These are phyloP conservation scores for Eragrostis curvula DNA, from an alignment of 176 grass and related monocot species.

Conservation along the genomic window DNA sequence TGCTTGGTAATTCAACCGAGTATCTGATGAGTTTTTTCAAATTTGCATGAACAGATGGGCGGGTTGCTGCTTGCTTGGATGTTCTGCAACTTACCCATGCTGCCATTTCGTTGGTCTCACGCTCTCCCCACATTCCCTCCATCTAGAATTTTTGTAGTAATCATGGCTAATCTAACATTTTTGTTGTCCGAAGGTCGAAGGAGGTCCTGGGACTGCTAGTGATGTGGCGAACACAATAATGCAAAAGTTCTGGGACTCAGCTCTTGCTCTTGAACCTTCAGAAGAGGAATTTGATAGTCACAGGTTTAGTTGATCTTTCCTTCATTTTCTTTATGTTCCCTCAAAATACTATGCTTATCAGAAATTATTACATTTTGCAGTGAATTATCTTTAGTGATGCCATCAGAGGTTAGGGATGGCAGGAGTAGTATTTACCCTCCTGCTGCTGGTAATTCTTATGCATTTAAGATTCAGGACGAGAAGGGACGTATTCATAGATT, in stretches of 20 bases:
- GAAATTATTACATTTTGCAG: constrained; percentile 46
- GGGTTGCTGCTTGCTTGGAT: constrained; percentile 88
- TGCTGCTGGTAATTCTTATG: constrained; percentile 71
- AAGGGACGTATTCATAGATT: constrained; percentile 90
- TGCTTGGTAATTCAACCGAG: constrained; percentile 22
- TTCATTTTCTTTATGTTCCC: not conserved
- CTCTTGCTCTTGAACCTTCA: constrained; percentile 79
- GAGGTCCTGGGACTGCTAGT: constrained; percentile 72
- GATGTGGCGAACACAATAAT: constrained; percentile 83
- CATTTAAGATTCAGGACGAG: constrained; percentile 80
- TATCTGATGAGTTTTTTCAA: constrained; percentile 27
- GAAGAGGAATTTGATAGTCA: constrained; percentile 77
- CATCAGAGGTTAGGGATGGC: constrained; percentile 69
- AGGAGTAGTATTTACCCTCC: constrained; percentile 63
- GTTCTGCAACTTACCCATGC: constrained; percentile 98
- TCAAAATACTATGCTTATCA: constrained; percentile 16
- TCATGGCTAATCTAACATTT: constrained; percentile 23
- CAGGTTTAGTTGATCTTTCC: constrained; percentile 56
- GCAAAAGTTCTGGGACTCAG: constrained; percentile 96
- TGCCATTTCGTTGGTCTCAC: constrained; percentile 87
- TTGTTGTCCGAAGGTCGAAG: constrained; percentile 63
- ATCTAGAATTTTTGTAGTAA: not conserved
- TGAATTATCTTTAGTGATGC: constrained; percentile 73
- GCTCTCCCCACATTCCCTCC: not conserved
- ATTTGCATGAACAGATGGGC: constrained; percentile 58